phyloP scores from a whole-genome alignment of 345 rosid species.

The Pistacia vera region DNA sequence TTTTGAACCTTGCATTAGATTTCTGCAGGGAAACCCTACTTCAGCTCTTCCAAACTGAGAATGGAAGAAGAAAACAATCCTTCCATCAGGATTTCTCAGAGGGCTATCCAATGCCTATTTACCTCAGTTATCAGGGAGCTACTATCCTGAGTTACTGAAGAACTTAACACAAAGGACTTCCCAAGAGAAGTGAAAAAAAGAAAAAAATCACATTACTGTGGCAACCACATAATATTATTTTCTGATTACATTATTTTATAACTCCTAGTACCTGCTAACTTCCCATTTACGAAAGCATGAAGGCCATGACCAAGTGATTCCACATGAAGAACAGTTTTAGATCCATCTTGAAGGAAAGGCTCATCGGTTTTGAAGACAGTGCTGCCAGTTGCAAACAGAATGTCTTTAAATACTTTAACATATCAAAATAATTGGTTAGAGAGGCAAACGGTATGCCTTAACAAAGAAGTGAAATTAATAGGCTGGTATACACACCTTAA shows the following conservation, averaged over 20 bases:
- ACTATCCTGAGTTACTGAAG: neutral
- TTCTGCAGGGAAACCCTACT: neutral
- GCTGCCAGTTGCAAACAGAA: conserved; percentile 37
- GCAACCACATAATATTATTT: neutral
- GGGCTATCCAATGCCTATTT: neutral
- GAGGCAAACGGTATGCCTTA: conserved; percentile 1
- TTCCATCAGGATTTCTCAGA: neutral
- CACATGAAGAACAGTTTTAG: conserved; percentile 70
- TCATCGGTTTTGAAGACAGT: conserved; percentile 50
- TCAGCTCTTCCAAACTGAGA: neutral
- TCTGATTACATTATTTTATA: neutral
- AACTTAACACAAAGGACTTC: neutral
- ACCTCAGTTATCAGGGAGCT: neutral
- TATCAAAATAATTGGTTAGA: conserved; percentile 8
- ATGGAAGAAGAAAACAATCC: conserved; percentile 7
- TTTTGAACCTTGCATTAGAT: neutral
- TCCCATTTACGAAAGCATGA: conserved; percentile 76
- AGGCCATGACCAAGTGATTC: conserved; percentile 89
- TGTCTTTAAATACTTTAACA: neutral
- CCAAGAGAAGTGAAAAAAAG: neutral
- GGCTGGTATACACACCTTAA: conserved; percentile 49
- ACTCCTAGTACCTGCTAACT: conserved; percentile 61
- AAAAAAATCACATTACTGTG: neutral
- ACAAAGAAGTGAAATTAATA: conserved; percentile 1
- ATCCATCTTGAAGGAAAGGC: conserved; percentile 64